Percentiles rank a stretch among this genome's conserved stretches.
phyloP scores from a whole-genome alignment of 306 rosid genomes.

The Heteromeles arbutifolia region DNA sequence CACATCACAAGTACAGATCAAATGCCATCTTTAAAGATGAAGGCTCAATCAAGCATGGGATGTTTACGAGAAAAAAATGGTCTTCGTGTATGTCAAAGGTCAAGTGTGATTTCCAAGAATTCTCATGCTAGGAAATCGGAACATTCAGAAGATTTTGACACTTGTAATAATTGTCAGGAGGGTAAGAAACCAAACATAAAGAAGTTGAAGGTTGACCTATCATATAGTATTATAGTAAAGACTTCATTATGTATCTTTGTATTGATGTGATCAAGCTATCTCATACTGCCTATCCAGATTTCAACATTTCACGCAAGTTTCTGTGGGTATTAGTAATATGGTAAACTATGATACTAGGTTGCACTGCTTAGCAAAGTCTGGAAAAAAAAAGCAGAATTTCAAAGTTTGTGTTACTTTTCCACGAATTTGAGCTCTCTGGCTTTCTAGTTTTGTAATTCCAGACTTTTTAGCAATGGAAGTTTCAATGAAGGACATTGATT shows the following conservation, averaged over 20 bases:
- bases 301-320: neutral
- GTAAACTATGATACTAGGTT: neutral
- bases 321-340: neutral
- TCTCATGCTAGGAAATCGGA: conserved; percentile 44
- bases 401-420: neutral
- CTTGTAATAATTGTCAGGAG: conserved; percentile 42
- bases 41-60: conserved; percentile 66
- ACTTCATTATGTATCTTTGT: neutral
- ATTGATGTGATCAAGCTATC: neutral
- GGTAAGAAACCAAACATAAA: conserved; percentile 42
- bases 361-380: neutral
- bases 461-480: neutral
- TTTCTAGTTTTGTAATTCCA: no score
- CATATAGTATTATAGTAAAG: neutral
- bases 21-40: conserved; percentile 98
- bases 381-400: neutral
- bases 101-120: conserved; percentile 70
- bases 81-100: conserved; percentile 66
- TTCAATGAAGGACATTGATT: neutral
- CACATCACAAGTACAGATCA: conserved; percentile 48
- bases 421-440: neutral
- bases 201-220: neutral
- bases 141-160: conserved; percentile 42
- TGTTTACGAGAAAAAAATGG: conserved; percentile 72
- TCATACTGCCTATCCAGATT: neutral